Evolutionary conservation across 371 early-diverging fungal genomes (phyloP), one percentile per base, ranked within the genome.

Genomic region (Syncephalis fuscata): DNA sequence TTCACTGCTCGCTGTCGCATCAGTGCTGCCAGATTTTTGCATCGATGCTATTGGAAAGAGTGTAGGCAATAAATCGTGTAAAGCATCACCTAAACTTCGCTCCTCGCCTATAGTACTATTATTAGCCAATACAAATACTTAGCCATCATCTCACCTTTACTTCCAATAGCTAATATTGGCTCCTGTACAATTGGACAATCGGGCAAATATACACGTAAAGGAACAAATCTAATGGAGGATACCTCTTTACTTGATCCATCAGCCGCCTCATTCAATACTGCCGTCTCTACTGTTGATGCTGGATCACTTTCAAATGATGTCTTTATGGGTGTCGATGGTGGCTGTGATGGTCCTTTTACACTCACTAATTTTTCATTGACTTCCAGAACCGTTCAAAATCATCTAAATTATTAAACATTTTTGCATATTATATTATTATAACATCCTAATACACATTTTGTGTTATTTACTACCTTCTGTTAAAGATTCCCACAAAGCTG

Each of bases 131-230:
- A 24, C 15, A 16, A 23, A 25, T 45, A 23, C n/a, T 45, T n/a
- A 44, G 41, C 39, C 17, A 27, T 42, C 36, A 48, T 26, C 4
- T 45, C 58, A 61, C 63, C 64, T n/a, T 63, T 51, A 37, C 67
- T 64, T 26, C 66, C 60, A 24, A 61, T 54, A 16, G 65, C 67
- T 20, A 68, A 51, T 1, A 70, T 63, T n/a, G 62, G 63, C 43
- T 74, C 78, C 46, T 78, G 78, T 44, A 76, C 63, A 10, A 75
- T 70, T n/a, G 72, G 73, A 38, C 70, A 68, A 10, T 69, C 62
- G 17, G 73, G 73, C 24, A 79, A 52, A 50, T 78, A 78, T 41
- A 78, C 53, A 45, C 74, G 66, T 24, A 80, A 24, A 10, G 77
- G 80, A 16, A 78, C 48, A 52, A 65, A 24, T 22, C 20, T 44